Conservation (phyloP, 2,329 filamentous ascomycete genomes). For the Apiospora sp. region DNA sequence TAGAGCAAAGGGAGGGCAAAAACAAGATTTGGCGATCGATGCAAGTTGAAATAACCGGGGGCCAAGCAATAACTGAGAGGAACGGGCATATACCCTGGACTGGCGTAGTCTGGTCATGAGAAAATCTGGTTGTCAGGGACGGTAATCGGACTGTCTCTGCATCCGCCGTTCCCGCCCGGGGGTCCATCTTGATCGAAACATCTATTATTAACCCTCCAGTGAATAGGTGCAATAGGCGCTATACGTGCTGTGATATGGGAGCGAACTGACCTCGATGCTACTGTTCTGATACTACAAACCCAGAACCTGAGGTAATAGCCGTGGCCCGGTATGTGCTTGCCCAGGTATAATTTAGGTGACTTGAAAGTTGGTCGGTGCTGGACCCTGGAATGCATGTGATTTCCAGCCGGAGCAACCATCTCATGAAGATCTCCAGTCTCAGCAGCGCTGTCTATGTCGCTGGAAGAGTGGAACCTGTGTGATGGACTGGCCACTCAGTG, state of each 20-base stretch:
- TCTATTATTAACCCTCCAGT: slow-evolving; percentile 14
- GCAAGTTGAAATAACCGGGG: slow-evolving; percentile 11
- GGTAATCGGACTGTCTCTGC: slow-evolving; percentile 3
- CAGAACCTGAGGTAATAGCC: neutral
- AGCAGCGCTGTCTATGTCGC: neutral
- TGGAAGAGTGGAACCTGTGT: slow-evolving; percentile 1
- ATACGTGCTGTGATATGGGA: neutral
- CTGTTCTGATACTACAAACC: neutral
- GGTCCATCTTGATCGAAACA: slow-evolving; percentile 11
- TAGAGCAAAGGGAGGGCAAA: neutral
- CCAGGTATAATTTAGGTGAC: neutral
- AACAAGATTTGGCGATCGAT: slow-evolving; percentile 21
- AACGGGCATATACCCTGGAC: slow-evolving; percentile 15
- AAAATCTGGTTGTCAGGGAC: slow-evolving; percentile 2
- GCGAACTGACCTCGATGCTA: neutral
- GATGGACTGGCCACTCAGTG: neutral
- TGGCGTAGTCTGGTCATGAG: neutral
- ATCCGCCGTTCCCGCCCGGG: slow-evolving; percentile 13
- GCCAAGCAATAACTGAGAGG: neutral
- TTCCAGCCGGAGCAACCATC: neutral
- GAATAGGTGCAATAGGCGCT: neutral
- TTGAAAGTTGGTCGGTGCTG: slow-evolving; percentile 1
- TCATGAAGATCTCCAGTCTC: slow-evolving; percentile 14
- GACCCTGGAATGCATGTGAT: slow-evolving; percentile 13
- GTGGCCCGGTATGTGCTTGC: neutral